Evolutionary conservation across 78 protist species (phyloP), one percentile per base, ranked within the genome.

Genomic region (Isochrysis galbana): DNA sequence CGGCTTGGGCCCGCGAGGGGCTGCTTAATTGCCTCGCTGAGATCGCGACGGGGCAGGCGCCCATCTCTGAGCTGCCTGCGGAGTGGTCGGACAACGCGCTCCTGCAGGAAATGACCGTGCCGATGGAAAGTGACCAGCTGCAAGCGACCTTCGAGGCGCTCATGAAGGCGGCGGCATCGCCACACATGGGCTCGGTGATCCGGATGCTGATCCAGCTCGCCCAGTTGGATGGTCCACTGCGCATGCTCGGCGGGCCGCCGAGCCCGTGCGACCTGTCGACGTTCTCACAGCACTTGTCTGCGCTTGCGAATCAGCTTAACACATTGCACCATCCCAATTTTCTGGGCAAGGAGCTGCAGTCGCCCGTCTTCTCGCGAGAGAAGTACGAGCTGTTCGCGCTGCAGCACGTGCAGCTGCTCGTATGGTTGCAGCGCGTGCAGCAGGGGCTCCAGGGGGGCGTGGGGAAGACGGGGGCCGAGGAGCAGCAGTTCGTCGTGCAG

Each of bases 371-470:
- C 80, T 7, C 5, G 80, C 80, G 80, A 11, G 34, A 36, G 1
- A 70, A 70, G 80, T 70, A n/a, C 80, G 80, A 70, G 80, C 80
- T 70, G 32, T 70, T 70, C 41, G 80, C 80, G 80, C 41, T 70
- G 80, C 80, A 70, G 80, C 80, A 70, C 80, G 22, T 34, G 41
- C 80, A 70, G 41, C 1, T 70, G 80, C 80, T 70, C 80, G 41
- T 34, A 2, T 70, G 80, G 80, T 41, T 70, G 80, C 80, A 70
- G 80, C 80, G 80, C 42, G 80, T 70, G 80, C 80, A 70, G 2
- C 34, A 26, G 41, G 80, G 41, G 80, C 80, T 70, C 23, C 5
- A n/a, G 42, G 44, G 36, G 21, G 34, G 41, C 45, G 80, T n/a
- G 80, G 80, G 80, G 19, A 26, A n/a, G 80, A 22, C n/a, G 41